Conservation (phyloP, 2,329 filamentous ascomycete genomes). For the Gnomoniopsis sp. region DNA sequence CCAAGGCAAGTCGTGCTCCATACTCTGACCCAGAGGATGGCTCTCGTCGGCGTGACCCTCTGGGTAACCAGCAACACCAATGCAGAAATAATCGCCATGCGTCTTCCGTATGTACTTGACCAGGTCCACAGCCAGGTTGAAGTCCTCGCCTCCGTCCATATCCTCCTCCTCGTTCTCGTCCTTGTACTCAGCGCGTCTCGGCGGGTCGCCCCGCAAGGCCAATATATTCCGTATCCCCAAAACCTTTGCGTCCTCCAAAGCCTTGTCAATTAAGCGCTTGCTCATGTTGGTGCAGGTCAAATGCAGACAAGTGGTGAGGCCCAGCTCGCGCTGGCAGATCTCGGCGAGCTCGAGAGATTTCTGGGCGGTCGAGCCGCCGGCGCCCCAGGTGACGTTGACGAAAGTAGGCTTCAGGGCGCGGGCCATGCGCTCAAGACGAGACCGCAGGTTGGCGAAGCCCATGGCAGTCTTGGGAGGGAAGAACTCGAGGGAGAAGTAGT, state of each 20-base stretch:
- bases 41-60: slow-evolving; percentile 93
- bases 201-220: slow-evolving; percentile 86
- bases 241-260: slow-evolving; percentile 84
- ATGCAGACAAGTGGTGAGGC: slow-evolving; percentile 91
- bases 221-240: slow-evolving; percentile 92
- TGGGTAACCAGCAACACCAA: slow-evolving; percentile 91
- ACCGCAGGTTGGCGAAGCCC: slow-evolving; percentile 91
- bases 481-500: slow-evolving; percentile 97
- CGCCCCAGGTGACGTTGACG: slow-evolving; percentile 97
- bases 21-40: slow-evolving; percentile 65
- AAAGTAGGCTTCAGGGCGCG: slow-evolving; percentile 87
- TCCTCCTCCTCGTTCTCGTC: slow-evolving; percentile 54
- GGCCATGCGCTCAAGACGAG: slow-evolving; percentile 92
- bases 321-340: slow-evolving; percentile 87
- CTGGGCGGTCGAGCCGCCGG: slow-evolving; percentile 83
- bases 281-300: slow-evolving; percentile 99
- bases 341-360: slow-evolving; percentile 95
- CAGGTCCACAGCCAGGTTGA: slow-evolving; percentile 84
- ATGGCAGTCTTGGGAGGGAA: slow-evolving; percentile 97
- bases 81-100: slow-evolving; percentile 92
- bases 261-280: slow-evolving; percentile 77
- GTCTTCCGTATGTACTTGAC: slow-evolving; percentile 83
- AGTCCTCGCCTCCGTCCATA: slow-evolving; percentile 74
- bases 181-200: slow-evolving; percentile 82
- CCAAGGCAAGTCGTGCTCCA: slow-evolving; percentile 81